These are phyloP conservation scores for Cenococcum geophilum DNA, from an alignment of 495 filamentous ascomycete genomes.

Conservation along the genomic window DNA sequence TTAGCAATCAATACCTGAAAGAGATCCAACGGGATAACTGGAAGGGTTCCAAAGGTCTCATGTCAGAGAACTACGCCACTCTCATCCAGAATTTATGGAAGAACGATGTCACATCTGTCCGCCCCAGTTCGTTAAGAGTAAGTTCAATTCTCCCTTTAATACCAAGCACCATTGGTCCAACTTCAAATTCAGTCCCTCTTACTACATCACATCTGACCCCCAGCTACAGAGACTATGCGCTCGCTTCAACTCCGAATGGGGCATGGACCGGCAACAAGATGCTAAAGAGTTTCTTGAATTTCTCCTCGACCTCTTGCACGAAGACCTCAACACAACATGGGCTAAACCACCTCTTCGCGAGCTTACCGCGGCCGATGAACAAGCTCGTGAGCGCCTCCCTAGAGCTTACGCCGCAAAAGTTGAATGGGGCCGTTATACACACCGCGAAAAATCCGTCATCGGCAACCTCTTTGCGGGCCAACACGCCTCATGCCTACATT, in stretches of 20 bases:
- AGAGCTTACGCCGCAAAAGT: slow-evolving; percentile 53
- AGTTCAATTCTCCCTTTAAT: slow-evolving; percentile 33
- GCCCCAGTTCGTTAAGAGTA: slow-evolving; percentile 60
- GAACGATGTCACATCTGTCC: slow-evolving; percentile 50
- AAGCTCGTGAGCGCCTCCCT: slow-evolving; percentile 56
- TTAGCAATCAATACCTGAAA: slow-evolving; percentile 46
- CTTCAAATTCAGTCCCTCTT: no score
- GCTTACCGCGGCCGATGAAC: slow-evolving; percentile 57
- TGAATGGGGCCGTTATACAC: slow-evolving; percentile 65
- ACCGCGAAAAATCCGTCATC: slow-evolving; percentile 60
- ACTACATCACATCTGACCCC: slow-evolving; percentile 17
- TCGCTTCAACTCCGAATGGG: slow-evolving; percentile 54
- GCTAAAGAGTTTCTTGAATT: slow-evolving; percentile 74
- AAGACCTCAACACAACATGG: slow-evolving; percentile 68
- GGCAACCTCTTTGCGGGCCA: slow-evolving; percentile 67
- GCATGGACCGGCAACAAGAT: slow-evolving; percentile 64
- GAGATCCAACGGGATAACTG: slow-evolving; percentile 50
- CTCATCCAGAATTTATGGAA: slow-evolving; percentile 69
- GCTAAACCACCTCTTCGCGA: slow-evolving; percentile 51
- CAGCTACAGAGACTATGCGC: slow-evolving; percentile 49
- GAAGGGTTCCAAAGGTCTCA: slow-evolving; percentile 69
- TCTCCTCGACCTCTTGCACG: slow-evolving; percentile 62
- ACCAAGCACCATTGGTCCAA: slow-evolving; percentile 5
- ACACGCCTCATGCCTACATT: slow-evolving; percentile 57
- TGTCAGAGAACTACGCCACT: slow-evolving; percentile 68